Evolutionary conservation across 2,329 filamentous ascomycete species (phyloP).

Genomic region (Immersiporthe knoxdaviesiana): DNA sequence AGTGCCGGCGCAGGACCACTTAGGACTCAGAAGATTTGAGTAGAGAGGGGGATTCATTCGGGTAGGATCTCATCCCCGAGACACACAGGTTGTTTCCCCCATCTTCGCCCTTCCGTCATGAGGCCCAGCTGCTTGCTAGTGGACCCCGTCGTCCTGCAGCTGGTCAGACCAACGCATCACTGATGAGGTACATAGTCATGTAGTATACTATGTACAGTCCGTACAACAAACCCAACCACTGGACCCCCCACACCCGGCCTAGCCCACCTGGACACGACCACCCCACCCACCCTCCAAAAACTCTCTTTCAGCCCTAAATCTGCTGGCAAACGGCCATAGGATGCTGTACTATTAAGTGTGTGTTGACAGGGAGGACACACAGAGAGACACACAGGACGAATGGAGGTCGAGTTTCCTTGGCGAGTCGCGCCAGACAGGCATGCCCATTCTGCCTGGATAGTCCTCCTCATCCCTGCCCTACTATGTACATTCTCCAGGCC

Average conservation of each 20-base stretch:
- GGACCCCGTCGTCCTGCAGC: neutral
- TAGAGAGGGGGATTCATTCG: neutral
- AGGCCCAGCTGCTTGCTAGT: neutral
- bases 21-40: neutral
- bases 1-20: neutral
- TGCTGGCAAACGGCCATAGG: neutral
- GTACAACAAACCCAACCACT: neutral
- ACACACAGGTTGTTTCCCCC: neutral
- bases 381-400: neutral
- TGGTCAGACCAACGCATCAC: slow-evolving; percentile 15
- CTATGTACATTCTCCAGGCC: slow-evolving; percentile 8
- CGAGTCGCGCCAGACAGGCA: neutral
- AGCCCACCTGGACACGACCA: neutral
- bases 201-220: too few species aligned
- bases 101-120: neutral
- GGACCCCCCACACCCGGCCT: neutral
- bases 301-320: slow-evolving; percentile 9
- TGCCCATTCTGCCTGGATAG: neutral
- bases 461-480: neutral
- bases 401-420: neutral
- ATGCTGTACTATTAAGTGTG: neutral
- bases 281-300: neutral
- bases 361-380: neutral
- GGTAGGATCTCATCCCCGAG: slow-evolving; percentile 2
- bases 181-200: neutral